phyloP scores from a whole-genome alignment of 768 basidiomycete genomes.

The Stropharia rugosoannulata region DNA sequence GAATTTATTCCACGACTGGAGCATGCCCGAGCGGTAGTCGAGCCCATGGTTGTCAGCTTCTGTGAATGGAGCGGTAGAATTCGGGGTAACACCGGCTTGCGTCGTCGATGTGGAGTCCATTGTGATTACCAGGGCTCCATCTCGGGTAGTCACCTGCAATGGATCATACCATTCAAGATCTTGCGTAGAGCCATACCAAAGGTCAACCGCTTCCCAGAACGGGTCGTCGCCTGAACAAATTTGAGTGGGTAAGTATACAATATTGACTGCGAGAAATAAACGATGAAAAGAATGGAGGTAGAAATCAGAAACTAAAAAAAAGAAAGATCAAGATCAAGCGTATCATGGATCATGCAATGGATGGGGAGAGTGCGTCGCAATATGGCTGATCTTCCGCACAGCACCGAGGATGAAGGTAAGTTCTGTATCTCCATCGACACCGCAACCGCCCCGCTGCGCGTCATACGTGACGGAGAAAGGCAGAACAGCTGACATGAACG shows the following conservation, averaged over 20 bases:
- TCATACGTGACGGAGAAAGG: too few species aligned
- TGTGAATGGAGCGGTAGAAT: conserved; percentile 47
- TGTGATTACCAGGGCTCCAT: conserved; percentile 68
- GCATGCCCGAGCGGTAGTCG: conserved; percentile 71
- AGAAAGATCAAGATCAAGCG: not conserved
- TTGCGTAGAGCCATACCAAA: conserved; percentile 71
- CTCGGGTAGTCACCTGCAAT: conserved; percentile 58
- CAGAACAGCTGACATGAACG: too few species aligned
- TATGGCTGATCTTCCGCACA: too few species aligned
- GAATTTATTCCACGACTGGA: conserved; percentile 91
- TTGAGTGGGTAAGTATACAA: not conserved
- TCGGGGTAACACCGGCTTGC: conserved; percentile 30
- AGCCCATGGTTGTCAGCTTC: conserved; percentile 53
- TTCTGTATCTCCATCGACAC: too few species aligned
- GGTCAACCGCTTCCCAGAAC: conserved; percentile 68
- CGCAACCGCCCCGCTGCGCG: too few species aligned
- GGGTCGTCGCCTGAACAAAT: conserved; percentile 53
- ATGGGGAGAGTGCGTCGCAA: too few species aligned
- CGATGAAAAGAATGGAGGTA: not conserved
- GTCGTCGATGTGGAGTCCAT: conserved; percentile 48
- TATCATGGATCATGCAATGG: too few species aligned
- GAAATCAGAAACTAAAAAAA: not conserved
- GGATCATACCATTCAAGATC: conserved; percentile 83
- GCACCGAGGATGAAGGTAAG: too few species aligned
- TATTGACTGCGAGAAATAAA: not conserved